These are phyloP conservation scores for Draba incana DNA, from an alignment of 345 rosid species.

Conservation along the genomic window DNA sequence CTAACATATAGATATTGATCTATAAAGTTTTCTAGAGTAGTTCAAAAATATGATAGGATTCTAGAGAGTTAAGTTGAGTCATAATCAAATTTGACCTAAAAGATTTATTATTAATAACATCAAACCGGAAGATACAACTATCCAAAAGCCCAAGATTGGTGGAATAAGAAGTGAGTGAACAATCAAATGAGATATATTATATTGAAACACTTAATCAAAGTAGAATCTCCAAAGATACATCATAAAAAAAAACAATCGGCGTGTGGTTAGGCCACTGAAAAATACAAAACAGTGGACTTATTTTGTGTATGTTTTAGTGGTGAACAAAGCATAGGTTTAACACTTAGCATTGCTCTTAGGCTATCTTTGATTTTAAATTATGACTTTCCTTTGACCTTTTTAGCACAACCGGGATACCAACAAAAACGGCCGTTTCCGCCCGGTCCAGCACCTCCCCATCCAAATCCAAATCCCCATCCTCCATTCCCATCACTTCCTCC, in stretches of 20 bases:
- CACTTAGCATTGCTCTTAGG: conserved; percentile 11
- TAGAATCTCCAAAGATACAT: conserved; percentile 12
- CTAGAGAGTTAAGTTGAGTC: no score
- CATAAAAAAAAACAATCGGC: neutral
- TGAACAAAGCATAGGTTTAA: conserved; percentile 25
- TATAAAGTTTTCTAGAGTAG: no score
- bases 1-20: no score
- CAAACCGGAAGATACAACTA: no score
- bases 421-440: conserved; percentile 42
- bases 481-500: conserved; percentile 42
- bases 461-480: conserved; percentile 47
- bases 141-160: neutral
- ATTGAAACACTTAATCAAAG: neutral
- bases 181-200: neutral
- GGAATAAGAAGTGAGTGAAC: conserved; percentile 3
- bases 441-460: conserved; percentile 47
- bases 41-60: no score
- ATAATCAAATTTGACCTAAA: no score
- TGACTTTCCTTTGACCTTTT: conserved; percentile 31
- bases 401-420: conserved; percentile 61
- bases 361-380: conserved; percentile 13
- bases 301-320: conserved; percentile 16
- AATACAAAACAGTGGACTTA: conserved; percentile 26
- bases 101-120: no score
- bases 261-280: neutral